Evolutionary conservation across 1,284 basidiomycete species (phyloP), one percentile per base, ranked within the genome.

Genomic region (Cutaneotrichosporon cavernicola): DNA sequence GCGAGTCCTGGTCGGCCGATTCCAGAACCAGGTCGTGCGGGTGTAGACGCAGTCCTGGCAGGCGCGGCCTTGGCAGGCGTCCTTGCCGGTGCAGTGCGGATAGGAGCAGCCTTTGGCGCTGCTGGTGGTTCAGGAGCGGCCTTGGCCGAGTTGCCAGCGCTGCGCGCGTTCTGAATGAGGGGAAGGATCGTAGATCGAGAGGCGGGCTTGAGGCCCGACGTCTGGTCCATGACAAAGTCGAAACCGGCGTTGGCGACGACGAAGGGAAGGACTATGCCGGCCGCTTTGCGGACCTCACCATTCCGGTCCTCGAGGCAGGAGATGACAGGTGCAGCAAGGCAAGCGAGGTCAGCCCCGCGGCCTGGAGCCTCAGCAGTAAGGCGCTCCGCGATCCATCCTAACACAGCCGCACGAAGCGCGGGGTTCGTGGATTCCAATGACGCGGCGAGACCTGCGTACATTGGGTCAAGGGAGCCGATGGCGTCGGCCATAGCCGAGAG

Each of bases 341-440:
- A 83, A 40, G 84, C 85, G 22, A 99, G 81, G 75, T 99, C 97
- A n/a, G 90, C 79, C 10, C 83, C 76, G 13, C 85, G 65, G 6
- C 83, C 68, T 2, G 86, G 83, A 0, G 73, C 67, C 10, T 77
- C 74, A 32, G 73, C 73, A 46, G 72, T 71, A 1, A 81, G 72
- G 52, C 72, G 67, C 8, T 76, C 71, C 1, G 85, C 88, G 38
- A 97, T 82, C 94, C 96, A 99, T 47, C 85, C 86, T 53, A 97
- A 84, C 6, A 98, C 82, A 9, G 89, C 89, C 34, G 90, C 88
- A 63, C 92, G 89, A 69, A 97, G 90, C 58, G 92, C 80, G 2
- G 97, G 97, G 77, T 98, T 99, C 47, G 89, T 84, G 0, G 88
- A 84, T 76, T 99, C 97, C 46, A 98, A 82, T 8, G 88, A 89